Evolutionary conservation across 345 rosid genomes (phyloP), one percentile per base, ranked within the genome.

Genomic region (Eucalyptus polybractea): DNA sequence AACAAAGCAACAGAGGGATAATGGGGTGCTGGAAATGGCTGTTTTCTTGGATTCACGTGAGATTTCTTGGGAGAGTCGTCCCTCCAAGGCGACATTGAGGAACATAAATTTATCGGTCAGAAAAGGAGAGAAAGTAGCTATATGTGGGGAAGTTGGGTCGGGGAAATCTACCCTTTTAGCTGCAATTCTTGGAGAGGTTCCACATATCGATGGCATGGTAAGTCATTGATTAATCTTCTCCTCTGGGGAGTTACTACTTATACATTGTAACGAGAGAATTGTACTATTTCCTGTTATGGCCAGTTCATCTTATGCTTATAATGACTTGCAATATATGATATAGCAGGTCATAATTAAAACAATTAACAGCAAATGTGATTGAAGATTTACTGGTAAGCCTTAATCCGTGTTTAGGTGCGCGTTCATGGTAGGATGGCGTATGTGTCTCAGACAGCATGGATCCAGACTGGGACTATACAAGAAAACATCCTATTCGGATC

Each of bases 101-200:
- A 89, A 91, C 87, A 90, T 94, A 53, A 89, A 91, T 53, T 62
- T 95, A 89, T 87, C 53, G 10, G 92, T 91, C 51, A 90, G 86
- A 89, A 87, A 51, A 54, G 94, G 93, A 42, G 92, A 92, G 85
- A 94, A 95, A 67, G 90, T 95, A 47, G 95, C 96, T 3, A 91
- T 93, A 45, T 95, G 96, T 90, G 97, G 96, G 65, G 95, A 94
- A 87, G 95, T 95, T 56, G 96, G 97, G 44, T 93, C 97, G 22
- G 95, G 97, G 19, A 95, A 95, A 91, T 94, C 97, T 65, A 93
- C 96, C 16, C 93, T 94, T 89, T 91, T 94, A 87, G 93, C 94
- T 24, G 91, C 93, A 31, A 88, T 93, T 90, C 96, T 95, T 29
- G 94, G 97, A 88, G 96, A 94, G 92, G 94, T 93, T 91, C 94